phyloP scores from a whole-genome alignment of 441 rosid species.

The Euphorbia celastroides region DNA sequence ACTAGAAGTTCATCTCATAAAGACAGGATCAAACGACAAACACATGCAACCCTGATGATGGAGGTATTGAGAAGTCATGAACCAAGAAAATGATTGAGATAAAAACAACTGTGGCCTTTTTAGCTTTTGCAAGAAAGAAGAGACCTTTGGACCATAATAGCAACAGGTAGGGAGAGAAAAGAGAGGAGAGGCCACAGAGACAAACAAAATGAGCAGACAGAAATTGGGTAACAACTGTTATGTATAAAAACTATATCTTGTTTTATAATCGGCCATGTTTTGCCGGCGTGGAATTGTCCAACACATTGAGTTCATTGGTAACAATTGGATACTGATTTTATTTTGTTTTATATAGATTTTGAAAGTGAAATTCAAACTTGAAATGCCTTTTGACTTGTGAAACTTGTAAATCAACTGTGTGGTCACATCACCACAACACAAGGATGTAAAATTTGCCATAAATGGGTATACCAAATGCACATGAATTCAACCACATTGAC shows the following conservation, averaged over 20 bases:
- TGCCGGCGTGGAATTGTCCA: background rate
- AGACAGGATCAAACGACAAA: slow-evolving; percentile 8
- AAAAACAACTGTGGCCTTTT: slow-evolving; percentile 8
- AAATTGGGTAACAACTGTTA: slow-evolving; percentile 1
- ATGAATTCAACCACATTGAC: too few species aligned
- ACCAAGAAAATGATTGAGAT: background rate
- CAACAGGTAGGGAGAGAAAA: background rate
- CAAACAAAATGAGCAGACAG: slow-evolving; percentile 1
- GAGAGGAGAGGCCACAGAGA: background rate
- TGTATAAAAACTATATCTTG: background rate
- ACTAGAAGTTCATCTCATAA: background rate
- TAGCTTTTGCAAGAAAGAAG: slow-evolving; percentile 1
- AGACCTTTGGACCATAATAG: background rate
- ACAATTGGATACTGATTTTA: background rate
- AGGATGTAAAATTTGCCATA: background rate
- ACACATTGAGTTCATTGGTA: background rate
- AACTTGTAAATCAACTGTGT: background rate
- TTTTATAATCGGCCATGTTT: background rate
- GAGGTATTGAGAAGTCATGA: background rate
- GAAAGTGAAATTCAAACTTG: background rate
- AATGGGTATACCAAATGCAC: background rate
- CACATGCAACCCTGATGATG: background rate
- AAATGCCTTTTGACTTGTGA: background rate
- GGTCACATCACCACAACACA: slow-evolving; percentile 2
- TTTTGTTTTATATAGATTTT: background rate